Evolutionary conservation across 2,329 filamentous ascomycete genomes (phyloP), one percentile per base, ranked within the genome.

Genomic region (Rugonectria rugulosa): DNA sequence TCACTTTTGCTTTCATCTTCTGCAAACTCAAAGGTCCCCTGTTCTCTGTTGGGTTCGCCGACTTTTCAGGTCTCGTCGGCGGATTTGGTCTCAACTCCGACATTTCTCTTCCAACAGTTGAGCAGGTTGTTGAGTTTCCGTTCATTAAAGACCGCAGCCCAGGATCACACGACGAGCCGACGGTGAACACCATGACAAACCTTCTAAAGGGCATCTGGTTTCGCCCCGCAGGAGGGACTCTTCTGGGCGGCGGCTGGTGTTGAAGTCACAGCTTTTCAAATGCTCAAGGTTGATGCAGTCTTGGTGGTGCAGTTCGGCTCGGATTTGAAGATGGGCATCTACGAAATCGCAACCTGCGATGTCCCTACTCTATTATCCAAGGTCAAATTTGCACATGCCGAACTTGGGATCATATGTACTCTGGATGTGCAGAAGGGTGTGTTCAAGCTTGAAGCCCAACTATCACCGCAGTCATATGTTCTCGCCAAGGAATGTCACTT

Each of bases 51-150:
- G 72, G 67, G 15, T 76, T 76, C 53, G 76, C 73, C 2, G 66
- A 64, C 5, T 70, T 79, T 19, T 57, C 56, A 0, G 74, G 72
- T 1, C 43, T 79, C 3, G 63, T 57, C 0, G 68, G 66, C 20
- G 77, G 76, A 1, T 76, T 79, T 41, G 77, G 78, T 0, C 77
- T 74, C 59, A 78, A 79, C 34, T 67, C 56, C 6, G 52, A 47
- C 2, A 43, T 80, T 1, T 59, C 60, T 3, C 24, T 70, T 1
- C 78, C 77, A 5, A 60, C 63, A 1, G 21, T 56, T 4, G 60
- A 59, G 8, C 19, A 62, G 12, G 47, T 68, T 1, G n/a, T 27
- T 1, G 26, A 51, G 1, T 67, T 66, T 15, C 66, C 63, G 4
- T 68, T 68, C 32, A 52, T 65, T 23, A 44, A 17, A 12, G 15